Evolutionary conservation across 2,329 filamentous ascomycete species (phyloP).

Genomic region (Ophiognomonia clavigignenti-juglandacearum): DNA sequence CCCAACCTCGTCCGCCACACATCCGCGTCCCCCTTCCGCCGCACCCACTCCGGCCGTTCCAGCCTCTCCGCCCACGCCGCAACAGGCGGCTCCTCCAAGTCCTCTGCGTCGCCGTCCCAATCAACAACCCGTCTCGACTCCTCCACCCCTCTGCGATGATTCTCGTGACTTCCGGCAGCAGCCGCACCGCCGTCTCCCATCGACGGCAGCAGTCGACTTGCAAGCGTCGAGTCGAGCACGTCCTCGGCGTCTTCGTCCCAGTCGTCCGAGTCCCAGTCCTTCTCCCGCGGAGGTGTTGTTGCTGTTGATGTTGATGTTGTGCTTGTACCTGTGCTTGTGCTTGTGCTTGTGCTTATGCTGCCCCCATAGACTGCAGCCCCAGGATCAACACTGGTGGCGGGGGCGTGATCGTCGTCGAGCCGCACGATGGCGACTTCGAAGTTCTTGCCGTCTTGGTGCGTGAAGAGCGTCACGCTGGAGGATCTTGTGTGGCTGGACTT

Average conservation of each 20-base stretch:
- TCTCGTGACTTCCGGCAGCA: no score
- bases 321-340: no score
- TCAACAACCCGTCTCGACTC: no score
- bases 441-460: background rate
- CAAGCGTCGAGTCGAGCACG: no score
- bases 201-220: no score
- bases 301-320: no score
- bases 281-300: background rate
- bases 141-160: no score
- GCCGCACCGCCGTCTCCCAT: no score
- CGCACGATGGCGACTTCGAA: background rate
- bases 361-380: no score
- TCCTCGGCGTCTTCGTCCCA: no score
- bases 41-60: background rate
- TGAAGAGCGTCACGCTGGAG: background rate
- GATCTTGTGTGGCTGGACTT: background rate
- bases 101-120: slow-evolving; percentile 1
- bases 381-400: no score
- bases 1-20: slow-evolving; percentile 4
- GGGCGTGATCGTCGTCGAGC: background rate
- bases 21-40: background rate
- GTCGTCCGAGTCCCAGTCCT: slow-evolving; percentile 2
- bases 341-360: no score
- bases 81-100: background rate
- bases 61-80: background rate